Base-by-base conservation (phyloP, 1,284 basidiomycete genomes). In the Naganishia sp. region DNA sequence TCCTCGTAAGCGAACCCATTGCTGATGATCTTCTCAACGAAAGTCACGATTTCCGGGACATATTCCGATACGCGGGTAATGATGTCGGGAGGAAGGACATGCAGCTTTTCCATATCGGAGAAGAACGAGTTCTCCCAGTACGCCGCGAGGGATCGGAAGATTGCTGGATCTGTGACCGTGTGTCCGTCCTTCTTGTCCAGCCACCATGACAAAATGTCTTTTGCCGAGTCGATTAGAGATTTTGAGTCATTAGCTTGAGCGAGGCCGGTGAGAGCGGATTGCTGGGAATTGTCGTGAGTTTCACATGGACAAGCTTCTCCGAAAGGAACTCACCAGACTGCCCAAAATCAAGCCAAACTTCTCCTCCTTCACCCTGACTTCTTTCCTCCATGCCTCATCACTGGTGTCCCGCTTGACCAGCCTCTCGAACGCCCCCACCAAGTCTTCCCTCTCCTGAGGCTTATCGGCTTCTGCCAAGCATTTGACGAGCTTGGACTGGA, bases 21-120 rank as follows among this genome's bases (percentile, higher is more conserved):
- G 66, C 85, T 81, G 70, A 96, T 83, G 75, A 99, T 94, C 53
- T 85, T 83, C 75, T 94, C 85, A 23, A 98, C 90, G 76, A 95
- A 99, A 1, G 85, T 79, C 61, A 94, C 90, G 71, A 98, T 93
- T 80, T 99, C 94, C 9, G 94, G 92, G 15, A 99, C 89, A 79
- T 94, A 99, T 79, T 99, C 96, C 18, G 93, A 95, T 17, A 99
- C 96, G 46, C 96, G 88, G 3, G 96, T 99, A 64, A 98, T 81
- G 1, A 87, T 92, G 76, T 94, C 92, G 18, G 96, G 94, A 41
- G 88, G 86, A 66, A 90, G 87, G 58, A 99, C 90, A 69, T 86
- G 86, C 32, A 99, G 84, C 17, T 88, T 87, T 39, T 83, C 82
- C 96, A 99, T 99, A 76, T 98, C 94, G 51, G 88, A 83, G 82